Percentiles rank a stretch among this genome's conserved stretches.
phyloP scores from a whole-genome alignment of 805 yeast genomes.

The Clavispora asparagi region DNA sequence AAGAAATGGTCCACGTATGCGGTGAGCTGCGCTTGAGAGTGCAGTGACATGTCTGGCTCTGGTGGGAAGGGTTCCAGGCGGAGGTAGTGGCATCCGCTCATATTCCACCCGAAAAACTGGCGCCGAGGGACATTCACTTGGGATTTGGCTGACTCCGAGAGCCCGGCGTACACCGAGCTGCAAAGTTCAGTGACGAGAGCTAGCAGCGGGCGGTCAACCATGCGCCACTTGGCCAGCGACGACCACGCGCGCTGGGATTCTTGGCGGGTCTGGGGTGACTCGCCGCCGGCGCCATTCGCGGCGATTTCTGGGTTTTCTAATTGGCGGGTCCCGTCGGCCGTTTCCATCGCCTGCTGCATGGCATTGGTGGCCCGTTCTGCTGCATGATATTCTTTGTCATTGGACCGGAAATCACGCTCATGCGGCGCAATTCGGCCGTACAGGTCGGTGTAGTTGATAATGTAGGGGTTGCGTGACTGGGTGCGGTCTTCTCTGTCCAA shows the following conservation, averaged over 20 bases:
- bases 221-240: slow-evolving; percentile 40
- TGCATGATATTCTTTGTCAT: too few species aligned
- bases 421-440: too few species aligned
- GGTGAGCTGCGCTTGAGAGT: slow-evolving; percentile 3
- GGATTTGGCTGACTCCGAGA: slow-evolving; percentile 28
- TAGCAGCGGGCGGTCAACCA: slow-evolving; percentile 42
- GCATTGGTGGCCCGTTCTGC: too few species aligned
- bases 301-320: too few species aligned
- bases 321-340: too few species aligned
- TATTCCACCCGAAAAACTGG: slow-evolving; percentile 64
- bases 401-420: too few species aligned
- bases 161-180: slow-evolving; percentile 22
- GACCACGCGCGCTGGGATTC: neutral
- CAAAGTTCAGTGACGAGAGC: slow-evolving; percentile 38
- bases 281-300: neutral
- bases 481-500: too few species aligned
- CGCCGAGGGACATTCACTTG: slow-evolving; percentile 45
- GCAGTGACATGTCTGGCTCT: slow-evolving; percentile 19
- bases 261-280: neutral
- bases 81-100: slow-evolving; percentile 53
- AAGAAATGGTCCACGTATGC: slow-evolving; percentile 39
- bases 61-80: slow-evolving; percentile 28
- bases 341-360: too few species aligned
- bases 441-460: too few species aligned
- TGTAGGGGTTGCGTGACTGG: too few species aligned